Percentiles rank a stretch among this genome's conserved stretches.
Evolutionary conservation across 192 early-diverging fungal species (phyloP).

Genomic region (Linnemannia zychae): DNA sequence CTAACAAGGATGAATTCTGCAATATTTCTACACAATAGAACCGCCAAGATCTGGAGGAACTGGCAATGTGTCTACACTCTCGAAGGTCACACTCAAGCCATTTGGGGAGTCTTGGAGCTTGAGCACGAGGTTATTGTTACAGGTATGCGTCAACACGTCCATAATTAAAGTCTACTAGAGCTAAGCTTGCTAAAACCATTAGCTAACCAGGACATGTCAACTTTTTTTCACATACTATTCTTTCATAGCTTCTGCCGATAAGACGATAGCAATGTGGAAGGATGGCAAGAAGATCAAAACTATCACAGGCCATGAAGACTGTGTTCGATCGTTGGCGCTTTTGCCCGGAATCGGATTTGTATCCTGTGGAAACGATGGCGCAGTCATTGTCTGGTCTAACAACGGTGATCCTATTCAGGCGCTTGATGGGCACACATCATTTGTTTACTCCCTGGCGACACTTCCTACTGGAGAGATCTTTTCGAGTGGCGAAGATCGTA

Average conservation of each 20-base stretch:
- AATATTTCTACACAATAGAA: conserved; percentile 61
- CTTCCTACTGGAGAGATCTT: conserved; percentile 84
- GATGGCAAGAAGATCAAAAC: conserved; percentile 73
- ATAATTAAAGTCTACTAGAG: neutral
- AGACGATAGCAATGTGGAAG: conserved; percentile 89
- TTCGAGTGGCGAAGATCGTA: conserved; percentile 95
- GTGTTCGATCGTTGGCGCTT: conserved; percentile 83
- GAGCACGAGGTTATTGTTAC: conserved; percentile 81
- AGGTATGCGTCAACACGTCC: conserved; percentile 59
- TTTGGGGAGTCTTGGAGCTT: conserved; percentile 92
- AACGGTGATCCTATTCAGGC: conserved; percentile 80
- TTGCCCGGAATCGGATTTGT: conserved; percentile 78
- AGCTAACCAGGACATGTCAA: neutral
- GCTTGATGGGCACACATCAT: conserved; percentile 90
- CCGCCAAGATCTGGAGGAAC: conserved; percentile 91
- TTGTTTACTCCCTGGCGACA: conserved; percentile 87
- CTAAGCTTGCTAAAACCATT: neutral
- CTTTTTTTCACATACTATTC: neutral
- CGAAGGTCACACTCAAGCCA: conserved; percentile 83
- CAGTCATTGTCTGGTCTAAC: conserved; percentile 86
- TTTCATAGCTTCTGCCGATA: conserved; percentile 88
- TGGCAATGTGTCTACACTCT: conserved; percentile 79
- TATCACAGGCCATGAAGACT: conserved; percentile 89
- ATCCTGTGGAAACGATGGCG: conserved; percentile 92
- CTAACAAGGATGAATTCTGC: neutral